Base-by-base conservation (phyloP, 1,284 basidiomycete genomes). In the Pseudozyma hubeiensis region DNA sequence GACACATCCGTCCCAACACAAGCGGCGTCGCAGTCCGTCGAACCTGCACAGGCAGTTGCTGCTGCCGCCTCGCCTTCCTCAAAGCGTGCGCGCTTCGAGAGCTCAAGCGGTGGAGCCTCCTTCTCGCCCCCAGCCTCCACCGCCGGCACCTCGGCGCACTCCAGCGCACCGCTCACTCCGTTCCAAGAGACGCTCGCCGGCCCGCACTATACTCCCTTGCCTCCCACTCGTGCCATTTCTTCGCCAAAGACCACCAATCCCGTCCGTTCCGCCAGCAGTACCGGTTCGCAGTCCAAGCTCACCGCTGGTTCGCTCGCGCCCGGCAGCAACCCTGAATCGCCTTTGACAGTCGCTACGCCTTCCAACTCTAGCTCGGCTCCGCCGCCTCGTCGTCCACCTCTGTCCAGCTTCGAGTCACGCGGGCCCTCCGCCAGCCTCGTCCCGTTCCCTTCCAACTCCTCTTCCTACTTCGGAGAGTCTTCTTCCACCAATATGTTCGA, bases 401-500 rank as follows among this genome's bases (percentile, higher is more conserved):
- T 53, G 11, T 17, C 55, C 39, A 13, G 29, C 13, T 33, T 47
- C 19, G 64, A 64, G 13, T 17, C 53, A 6, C 61, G 62, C 24
- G 57, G 60, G 11, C 52, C 64, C 8, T 55, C 63, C 6, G 59
- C 29, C 29, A 59, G 49, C 49, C 54, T 65, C 35, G 48, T 56
- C 4, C 68, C 68, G 14, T 71, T 71, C 44, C 58, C 68, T 9
- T 19, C 45, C 40, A 58, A 59, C 34, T 55, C 63, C 5, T 49
- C 64, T 4, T 60, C 70, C 35, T 64, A 67, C 43, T 73, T 58
- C 33, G 35, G 51, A 53, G 47, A 52, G 10, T 47, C 52, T 19
- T 66, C 70, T 5, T 73, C 64, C 41, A 57, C 52, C 53, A 71
- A 37, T 7, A 81, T 81, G 80, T 77, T 81, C n/a, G 79, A 80